Evolutionary conservation across 495 filamentous ascomycete species (phyloP).

Genomic region (Amphirosellinia nigrospora): DNA sequence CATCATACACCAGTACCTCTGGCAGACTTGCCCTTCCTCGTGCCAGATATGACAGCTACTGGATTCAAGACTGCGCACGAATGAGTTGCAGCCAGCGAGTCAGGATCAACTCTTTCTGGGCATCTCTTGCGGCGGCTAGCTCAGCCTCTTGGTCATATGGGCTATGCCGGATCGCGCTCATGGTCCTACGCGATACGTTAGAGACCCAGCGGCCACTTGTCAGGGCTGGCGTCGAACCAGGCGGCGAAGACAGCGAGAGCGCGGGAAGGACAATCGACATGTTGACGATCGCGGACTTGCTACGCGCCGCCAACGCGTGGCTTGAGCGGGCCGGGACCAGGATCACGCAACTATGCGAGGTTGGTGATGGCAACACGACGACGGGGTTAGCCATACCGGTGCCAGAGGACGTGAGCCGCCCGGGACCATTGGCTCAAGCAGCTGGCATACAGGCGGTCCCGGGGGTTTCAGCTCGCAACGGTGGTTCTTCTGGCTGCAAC

Average conservation of each 20-base stretch:
- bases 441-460: constrained; percentile 17
- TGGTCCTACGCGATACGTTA: constrained; percentile 28
- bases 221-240: constrained; percentile 19
- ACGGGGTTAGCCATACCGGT: constrained; percentile 6
- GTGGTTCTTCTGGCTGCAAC: constrained; percentile 33
- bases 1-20: constrained; percentile 26
- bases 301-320: constrained; percentile 29
- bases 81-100: constrained; percentile 28
- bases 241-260: constrained; percentile 29
- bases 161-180: constrained; percentile 30
- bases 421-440: constrained; percentile 24
- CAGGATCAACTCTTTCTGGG: constrained; percentile 25
- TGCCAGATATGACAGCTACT: constrained; percentile 28
- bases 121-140: constrained; percentile 23
- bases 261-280: constrained; percentile 20
- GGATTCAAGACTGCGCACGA: constrained; percentile 27
- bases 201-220: constrained; percentile 27
- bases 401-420: constrained; percentile 23
- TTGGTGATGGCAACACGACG: constrained; percentile 13
- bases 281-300: constrained; percentile 29
- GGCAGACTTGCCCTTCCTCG: constrained; percentile 28
- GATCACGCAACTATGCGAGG: constrained; percentile 30
- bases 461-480: constrained; percentile 30
- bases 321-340: constrained; percentile 25
- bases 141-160: constrained; percentile 26